Percentiles rank a stretch among this genome's conserved stretches.
phyloP scores from a whole-genome alignment of 1,284 basidiomycete genomes.

The Pascua sp. region DNA sequence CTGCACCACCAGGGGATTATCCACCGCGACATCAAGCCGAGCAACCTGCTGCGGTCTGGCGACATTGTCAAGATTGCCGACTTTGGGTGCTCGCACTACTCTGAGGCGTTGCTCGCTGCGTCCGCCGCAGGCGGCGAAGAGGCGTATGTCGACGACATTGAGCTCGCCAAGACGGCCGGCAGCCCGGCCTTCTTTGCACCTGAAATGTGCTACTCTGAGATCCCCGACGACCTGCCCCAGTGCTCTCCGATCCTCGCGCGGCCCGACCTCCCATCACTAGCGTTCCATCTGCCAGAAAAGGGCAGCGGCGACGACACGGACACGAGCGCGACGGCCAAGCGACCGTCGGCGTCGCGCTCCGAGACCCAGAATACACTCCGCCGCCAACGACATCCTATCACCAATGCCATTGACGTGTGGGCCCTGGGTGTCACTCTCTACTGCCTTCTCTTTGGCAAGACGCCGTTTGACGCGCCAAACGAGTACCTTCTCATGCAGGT shows the following conservation, averaged over 20 bases:
- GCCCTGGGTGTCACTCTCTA: conserved; percentile 96
- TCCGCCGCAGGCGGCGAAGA: conserved; percentile 57
- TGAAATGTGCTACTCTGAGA: conserved; percentile 69
- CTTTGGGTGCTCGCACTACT: conserved; percentile 96
- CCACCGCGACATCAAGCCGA: conserved; percentile 98
- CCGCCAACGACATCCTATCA: conserved; percentile 64
- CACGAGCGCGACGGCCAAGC: not conserved
- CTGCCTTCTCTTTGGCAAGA: conserved; percentile 82
- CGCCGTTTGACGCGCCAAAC: conserved; percentile 65
- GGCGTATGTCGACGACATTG: conserved; percentile 69
- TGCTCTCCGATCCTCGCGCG: not conserved
- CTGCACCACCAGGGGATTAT: conserved; percentile 96
- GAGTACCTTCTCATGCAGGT: conserved; percentile 81
- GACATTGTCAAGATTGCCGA: conserved; percentile 94
- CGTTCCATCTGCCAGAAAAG: conserved; percentile 20
- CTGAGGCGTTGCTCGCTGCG: conserved; percentile 67
- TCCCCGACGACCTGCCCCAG: conserved; percentile 21
- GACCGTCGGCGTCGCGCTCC: conserved; percentile 15
- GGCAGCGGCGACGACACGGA: conserved; percentile 7
- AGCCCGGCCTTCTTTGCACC: conserved; percentile 98
- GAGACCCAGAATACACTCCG: conserved; percentile 31
- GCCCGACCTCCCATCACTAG: too few relatives aligned
- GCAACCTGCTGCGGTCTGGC: conserved; percentile 86
- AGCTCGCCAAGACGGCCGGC: conserved; percentile 88
- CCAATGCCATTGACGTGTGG: conserved; percentile 98